phyloP scores from a whole-genome alignment of 768 basidiomycete species.

The Phylloporus scabripes region DNA sequence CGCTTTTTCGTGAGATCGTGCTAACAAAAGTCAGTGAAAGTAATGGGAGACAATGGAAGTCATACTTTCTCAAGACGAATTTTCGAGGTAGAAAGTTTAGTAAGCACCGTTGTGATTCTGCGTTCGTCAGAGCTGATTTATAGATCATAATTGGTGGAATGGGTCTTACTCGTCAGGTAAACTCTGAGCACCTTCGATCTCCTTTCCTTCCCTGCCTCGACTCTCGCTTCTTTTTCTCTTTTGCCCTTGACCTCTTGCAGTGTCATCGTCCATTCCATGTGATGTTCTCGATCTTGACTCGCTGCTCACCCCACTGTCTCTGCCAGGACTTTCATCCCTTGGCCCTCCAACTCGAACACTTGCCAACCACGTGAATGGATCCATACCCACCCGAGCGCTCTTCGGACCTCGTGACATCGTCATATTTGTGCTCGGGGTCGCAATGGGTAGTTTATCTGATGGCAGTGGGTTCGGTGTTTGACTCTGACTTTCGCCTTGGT shows the following conservation, averaged over 20 bases:
- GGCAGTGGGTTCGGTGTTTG: constrained; percentile 4
- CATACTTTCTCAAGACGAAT: constrained; percentile 82
- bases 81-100: constrained; percentile 58
- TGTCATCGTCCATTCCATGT: constrained; percentile 17
- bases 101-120: constrained; percentile 71
- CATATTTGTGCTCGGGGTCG: constrained; percentile 26
- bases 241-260: constrained; percentile 4
- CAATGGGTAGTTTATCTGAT: constrained; percentile 15
- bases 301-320: constrained; percentile 43
- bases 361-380: constrained; percentile 66
- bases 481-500: constrained; percentile 8
- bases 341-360: constrained; percentile 61
- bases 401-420: constrained; percentile 48
- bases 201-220: constrained; percentile 28
- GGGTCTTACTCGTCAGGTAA: constrained; percentile 68
- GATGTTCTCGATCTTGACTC: constrained; percentile 39
- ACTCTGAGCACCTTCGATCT: constrained; percentile 39
- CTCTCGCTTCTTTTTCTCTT: constrained; percentile 46
- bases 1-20: constrained; percentile 67
- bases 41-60: background rate
- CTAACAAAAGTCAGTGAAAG: constrained; percentile 30
- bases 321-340: constrained; percentile 53
- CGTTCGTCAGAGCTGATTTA: background rate
- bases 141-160: background rate
- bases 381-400: constrained; percentile 58